A percentile compares a stretch with the other conserved stretches of the same genome.
phyloP scores from a whole-genome alignment of 108 stramenopile species.

The Aureococcus anophagefferens region DNA sequence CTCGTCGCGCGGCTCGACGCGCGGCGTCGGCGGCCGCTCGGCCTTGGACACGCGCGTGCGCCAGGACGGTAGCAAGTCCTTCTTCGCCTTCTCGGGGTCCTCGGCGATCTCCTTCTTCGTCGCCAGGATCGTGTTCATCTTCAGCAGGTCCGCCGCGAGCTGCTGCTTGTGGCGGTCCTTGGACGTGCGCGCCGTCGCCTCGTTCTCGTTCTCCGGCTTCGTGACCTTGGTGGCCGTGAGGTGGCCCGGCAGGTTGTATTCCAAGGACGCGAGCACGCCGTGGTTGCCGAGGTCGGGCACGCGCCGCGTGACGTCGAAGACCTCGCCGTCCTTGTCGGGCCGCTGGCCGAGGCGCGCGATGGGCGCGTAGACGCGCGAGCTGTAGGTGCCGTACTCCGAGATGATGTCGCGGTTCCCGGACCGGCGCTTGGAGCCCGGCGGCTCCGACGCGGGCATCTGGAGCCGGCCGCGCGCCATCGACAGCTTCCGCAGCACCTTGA shows the following conservation, averaged over 20 bases:
- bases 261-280: slow-evolving; percentile 3
- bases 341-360: slow-evolving; percentile 30
- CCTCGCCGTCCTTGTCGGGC: not conserved
- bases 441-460: not conserved
- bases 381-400: slow-evolving; percentile 40
- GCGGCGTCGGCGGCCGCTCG: slow-evolving; percentile 32
- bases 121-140: too few relatives aligned
- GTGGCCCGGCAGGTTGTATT: slow-evolving; percentile 5
- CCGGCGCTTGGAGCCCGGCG: too few relatives aligned
- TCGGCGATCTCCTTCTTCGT: not conserved
- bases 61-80: slow-evolving; percentile 20
- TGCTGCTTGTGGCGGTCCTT: not conserved
- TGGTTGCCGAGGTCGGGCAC: not conserved
- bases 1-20: slow-evolving; percentile 3
- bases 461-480: slow-evolving; percentile 26
- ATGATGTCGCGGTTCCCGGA: slow-evolving; percentile 37
- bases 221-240: not conserved
- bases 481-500: slow-evolving; percentile 51
- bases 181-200: too few relatives aligned
- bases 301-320: slow-evolving; percentile 1
- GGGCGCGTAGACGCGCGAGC: slow-evolving; percentile 44
- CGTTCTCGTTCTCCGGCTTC: not conserved
- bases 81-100: not conserved
- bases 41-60: slow-evolving; percentile 2
- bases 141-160: slow-evolving; percentile 7